Evolutionary conservation across 192 early-diverging fungal species (phyloP), one percentile per base, ranked within the genome.

Genomic region (Coemansia umbellata): DNA sequence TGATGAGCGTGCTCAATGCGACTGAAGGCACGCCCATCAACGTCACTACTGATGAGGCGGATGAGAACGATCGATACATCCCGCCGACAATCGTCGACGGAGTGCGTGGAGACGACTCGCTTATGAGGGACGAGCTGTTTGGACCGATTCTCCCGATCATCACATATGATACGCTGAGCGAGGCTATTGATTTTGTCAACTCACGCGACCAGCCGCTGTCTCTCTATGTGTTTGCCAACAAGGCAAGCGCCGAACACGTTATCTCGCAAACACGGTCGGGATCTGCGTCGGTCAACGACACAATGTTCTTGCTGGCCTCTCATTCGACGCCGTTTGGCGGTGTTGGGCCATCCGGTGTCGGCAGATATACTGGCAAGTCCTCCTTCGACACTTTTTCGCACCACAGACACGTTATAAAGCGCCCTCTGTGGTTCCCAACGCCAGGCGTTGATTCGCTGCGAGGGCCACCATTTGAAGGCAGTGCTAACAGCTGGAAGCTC

Each of bases 121-220:
- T 89, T 50, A 92, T 95, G 93, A 42, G 76, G 17, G 84, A 85
- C 23, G 95, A 98, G 69, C 62, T 98, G 33, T 96, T 98, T 81
- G 95, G 92, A 17, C 95, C 95, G 3, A 64, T 95, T 28, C 64
- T 98, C 50, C 91, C 91, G 13, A 78, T 98, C 47, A 42, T 95
- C 19, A 58, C 79, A 3, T 83, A 84, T 43, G 79, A 85, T 52
- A 73, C 67, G 21, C 26, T 87, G 8, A 78, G 87, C 14, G 84
- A 85, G 35, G 87, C 84, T 5, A 68, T 91, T 32, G 67, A 55
- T 24, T 65, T 79, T 55, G 76, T 91, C 26, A 86, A 85, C 54
- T 47, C 53, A 8, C 76, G 78, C 33, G 85, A 85, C 41, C 80
- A 82, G 54, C 93, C 95, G 35, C 80, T 98, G 53, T 79, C 86